Evolutionary conservation across 2,329 filamentous ascomycete species (phyloP).

Genomic region (Cladophialophora bantiana): DNA sequence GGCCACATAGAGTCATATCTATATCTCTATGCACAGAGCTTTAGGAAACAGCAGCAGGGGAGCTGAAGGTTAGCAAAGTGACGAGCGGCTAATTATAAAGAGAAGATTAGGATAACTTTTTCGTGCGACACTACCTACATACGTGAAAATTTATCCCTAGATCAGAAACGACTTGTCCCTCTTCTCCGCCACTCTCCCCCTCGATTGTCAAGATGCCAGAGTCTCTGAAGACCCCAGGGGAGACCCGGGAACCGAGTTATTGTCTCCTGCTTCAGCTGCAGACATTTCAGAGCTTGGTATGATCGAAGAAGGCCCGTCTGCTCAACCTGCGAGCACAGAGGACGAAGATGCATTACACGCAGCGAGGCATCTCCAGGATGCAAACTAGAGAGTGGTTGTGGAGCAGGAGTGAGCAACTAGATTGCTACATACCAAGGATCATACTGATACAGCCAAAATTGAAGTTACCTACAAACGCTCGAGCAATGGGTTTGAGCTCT

Average conservation of each 20-base stretch:
- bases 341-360: slow-evolving; percentile 1
- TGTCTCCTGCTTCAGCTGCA: slow-evolving; percentile 10
- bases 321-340: slow-evolving; percentile 1
- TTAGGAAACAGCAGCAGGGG: no score
- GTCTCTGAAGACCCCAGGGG: background rate
- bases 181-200: background rate
- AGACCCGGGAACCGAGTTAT: background rate
- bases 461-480: background rate
- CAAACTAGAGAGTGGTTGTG: slow-evolving; percentile 1
- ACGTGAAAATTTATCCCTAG: no score
- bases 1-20: no score
- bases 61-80: no score
- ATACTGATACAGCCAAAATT: background rate
- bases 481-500: slow-evolving; percentile 6
- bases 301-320: background rate
- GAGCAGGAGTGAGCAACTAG: slow-evolving; percentile 2
- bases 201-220: background rate
- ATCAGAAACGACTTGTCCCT: background rate
- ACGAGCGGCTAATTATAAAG: no score
- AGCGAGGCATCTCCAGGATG: slow-evolving; percentile 4
- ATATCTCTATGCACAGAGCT: no score
- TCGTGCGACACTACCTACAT: no score
- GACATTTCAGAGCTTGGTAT: background rate
- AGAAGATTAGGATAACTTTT: no score
- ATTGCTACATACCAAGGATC: background rate